Conservation (phyloP, 805 yeast genomes). For the Dipodascus albidus region DNA sequence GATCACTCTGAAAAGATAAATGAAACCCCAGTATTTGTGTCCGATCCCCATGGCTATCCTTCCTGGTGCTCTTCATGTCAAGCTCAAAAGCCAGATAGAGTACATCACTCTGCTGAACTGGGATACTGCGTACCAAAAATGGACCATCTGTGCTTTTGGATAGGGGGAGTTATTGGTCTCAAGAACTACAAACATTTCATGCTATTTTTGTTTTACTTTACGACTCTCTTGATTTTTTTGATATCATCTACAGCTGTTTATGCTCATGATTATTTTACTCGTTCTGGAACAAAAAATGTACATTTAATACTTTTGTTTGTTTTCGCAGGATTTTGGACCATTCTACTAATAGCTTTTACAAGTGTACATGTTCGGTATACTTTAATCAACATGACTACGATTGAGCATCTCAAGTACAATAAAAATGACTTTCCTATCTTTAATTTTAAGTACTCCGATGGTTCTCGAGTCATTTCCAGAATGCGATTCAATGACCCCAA, state of each 20-base stretch:
- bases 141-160: conserved; percentile 79
- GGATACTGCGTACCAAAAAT: conserved; percentile 55
- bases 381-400: neutral
- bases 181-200: conserved; percentile 51
- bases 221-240: conserved; percentile 29
- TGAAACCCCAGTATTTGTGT: conserved; percentile 49
- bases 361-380: neutral
- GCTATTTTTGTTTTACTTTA: conserved; percentile 33
- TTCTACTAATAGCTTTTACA: neutral
- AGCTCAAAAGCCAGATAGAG: conserved; percentile 51
- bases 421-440: neutral
- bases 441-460: neutral
- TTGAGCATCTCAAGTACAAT: neutral
- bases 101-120: conserved; percentile 54
- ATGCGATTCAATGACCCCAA: neutral
- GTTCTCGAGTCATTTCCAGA: neutral
- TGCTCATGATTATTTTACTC: conserved; percentile 9
- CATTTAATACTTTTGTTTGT: neutral
- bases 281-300: neutral
- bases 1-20: neutral
- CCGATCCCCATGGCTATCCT: conserved; percentile 68
- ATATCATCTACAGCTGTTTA: conserved; percentile 28
- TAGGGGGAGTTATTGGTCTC: conserved; percentile 63
- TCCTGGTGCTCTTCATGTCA: conserved; percentile 61
- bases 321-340: neutral